Base-by-base conservation (phyloP, 83 land plant genomes). In the Diphasiastrum complanatum region DNA sequence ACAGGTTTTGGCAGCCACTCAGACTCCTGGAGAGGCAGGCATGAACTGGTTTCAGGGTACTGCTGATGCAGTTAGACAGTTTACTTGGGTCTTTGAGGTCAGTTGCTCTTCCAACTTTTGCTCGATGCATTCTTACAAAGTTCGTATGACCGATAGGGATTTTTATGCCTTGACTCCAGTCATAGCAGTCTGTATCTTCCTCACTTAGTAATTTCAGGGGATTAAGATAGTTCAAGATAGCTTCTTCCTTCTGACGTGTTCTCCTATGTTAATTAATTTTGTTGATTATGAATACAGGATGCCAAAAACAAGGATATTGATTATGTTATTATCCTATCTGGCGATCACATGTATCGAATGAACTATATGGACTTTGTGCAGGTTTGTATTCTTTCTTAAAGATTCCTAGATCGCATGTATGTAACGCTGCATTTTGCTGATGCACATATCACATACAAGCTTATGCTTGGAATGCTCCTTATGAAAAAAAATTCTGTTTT, bases 11-110 rank as follows among this genome's bases (percentile, higher is more conserved):
- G 96, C 96, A 47, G 96, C 96, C 25, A 90, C 96, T 77, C 96
- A 90, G 68, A 90, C 88, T 6, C 84, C 87, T 0, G 96, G 96
- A 2, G 91, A 82, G 61, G 65, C 87, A 34, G 96, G 96, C 18
- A 86, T 79, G 78, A 90, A 63, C 51, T 90, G 96, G 96, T 90
- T 90, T 47, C 91, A 86, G 64, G 96, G 96, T 66, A 86, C 96
- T 20, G 96, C 96, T 22, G 96, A 90, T 79, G 96, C 96, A 46
- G 96, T 90, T 27, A 78, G 96, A 35, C 92, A 90, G 58, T 90
- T 86, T 51, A 64, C 78, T 33, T 90, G 96, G 96, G 75, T 90
- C 5, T 84, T 90, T 79, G 92, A 90, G 88, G 96, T 84, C 31
- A 18, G 31, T 0, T 37, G 2, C 5, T 48, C 18, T 55, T 24